Evolutionary conservation across 108 stramenopile species (phyloP).

Genomic region (Parmales sp.): DNA sequence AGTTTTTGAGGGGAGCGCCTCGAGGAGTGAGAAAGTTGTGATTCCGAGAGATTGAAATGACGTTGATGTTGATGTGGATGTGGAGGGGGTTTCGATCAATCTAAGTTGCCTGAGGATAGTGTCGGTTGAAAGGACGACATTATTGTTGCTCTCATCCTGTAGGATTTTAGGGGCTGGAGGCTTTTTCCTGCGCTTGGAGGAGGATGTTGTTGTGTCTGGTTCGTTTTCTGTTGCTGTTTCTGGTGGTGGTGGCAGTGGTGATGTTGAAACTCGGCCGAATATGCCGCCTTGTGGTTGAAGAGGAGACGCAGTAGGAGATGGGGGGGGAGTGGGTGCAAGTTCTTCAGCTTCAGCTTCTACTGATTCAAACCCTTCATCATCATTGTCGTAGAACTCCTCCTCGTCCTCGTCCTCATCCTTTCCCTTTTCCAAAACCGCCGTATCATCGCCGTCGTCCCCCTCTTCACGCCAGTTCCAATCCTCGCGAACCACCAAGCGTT

Average conservation of each 20-base stretch:
- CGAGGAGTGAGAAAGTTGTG: conserved; percentile 42
- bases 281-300: background rate
- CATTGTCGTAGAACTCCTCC: conserved; percentile 37
- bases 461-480: too few relatives aligned
- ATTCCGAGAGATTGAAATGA: conserved; percentile 62
- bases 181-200: too few relatives aligned
- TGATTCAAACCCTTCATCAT: conserved; percentile 51
- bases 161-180: background rate
- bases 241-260: background rate
- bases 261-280: background rate
- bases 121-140: background rate
- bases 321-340: conserved; percentile 18
- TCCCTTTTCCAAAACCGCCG: background rate
- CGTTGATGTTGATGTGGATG: background rate
- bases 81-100: background rate
- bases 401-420: conserved; percentile 25
- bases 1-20: conserved; percentile 36
- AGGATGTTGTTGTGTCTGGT: background rate
- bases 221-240: background rate
- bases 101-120: background rate
- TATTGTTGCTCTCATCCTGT: background rate
- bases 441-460: background rate
- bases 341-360: conserved; percentile 40
- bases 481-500: too few relatives aligned
- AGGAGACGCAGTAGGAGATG: background rate